Evolutionary conservation across 202 grass and related monocot species (phyloP).

Genomic region (Cymbopogon flexuosus): DNA sequence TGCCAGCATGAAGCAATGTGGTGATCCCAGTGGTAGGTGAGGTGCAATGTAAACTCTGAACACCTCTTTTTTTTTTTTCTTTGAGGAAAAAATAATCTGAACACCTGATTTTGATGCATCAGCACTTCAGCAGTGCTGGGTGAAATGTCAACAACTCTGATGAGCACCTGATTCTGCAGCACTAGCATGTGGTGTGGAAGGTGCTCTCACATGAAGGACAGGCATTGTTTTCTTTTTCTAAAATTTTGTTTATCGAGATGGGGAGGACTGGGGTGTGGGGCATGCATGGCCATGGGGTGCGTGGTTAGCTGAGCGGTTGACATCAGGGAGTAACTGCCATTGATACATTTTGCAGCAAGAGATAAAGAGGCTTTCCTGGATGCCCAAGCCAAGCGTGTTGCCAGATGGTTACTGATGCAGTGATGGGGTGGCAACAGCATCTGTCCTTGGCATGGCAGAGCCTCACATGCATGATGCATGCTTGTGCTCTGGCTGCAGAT

Average conservation of each 20-base stretch:
- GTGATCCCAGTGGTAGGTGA: neutral
- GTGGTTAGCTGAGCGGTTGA: slow-evolving; percentile 26
- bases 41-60: neutral
- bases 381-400: slow-evolving; percentile 29
- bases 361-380: slow-evolving; percentile 39
- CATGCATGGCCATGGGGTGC: neutral
- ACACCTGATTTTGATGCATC: neutral
- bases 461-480: slow-evolving; percentile 51
- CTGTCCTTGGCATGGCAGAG: slow-evolving; percentile 49
- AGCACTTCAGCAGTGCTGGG: neutral
- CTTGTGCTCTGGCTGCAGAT: neutral
- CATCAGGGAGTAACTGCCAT: slow-evolving; percentile 39
- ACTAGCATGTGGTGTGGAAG: neutral
- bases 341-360: slow-evolving; percentile 36
- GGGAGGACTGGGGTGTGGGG: neutral
- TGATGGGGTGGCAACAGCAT: slow-evolving; percentile 7
- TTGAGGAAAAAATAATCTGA: neutral
- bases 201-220: neutral
- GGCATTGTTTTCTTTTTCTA: neutral
- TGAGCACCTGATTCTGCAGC: neutral
- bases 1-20: neutral
- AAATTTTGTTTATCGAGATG: neutral
- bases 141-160: neutral
- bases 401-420: slow-evolving; percentile 11
- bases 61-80: neutral